Conservation (phyloP, 805 yeast genomes). For the Spathaspora sp. region DNA sequence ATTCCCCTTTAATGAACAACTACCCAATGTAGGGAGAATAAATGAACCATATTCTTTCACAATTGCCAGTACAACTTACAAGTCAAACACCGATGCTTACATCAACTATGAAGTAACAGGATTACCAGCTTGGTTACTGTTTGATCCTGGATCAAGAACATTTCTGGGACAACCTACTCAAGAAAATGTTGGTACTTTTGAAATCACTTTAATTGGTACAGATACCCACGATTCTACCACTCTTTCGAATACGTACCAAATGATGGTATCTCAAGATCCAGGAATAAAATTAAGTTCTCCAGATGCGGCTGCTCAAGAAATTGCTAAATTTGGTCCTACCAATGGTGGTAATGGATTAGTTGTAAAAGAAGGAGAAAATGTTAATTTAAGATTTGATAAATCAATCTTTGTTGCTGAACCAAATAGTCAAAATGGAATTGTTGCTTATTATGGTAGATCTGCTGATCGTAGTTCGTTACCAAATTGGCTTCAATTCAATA, state of each 20-base stretch:
- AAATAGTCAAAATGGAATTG: slow-evolving; percentile 45
- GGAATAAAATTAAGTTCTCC: slow-evolving; percentile 48
- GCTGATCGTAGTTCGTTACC: slow-evolving; percentile 84
- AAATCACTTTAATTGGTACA: slow-evolving; percentile 57
- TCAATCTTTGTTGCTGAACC: slow-evolving; percentile 50
- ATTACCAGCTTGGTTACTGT: slow-evolving; percentile 76
- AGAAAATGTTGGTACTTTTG: slow-evolving; percentile 37
- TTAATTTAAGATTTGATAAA: slow-evolving; percentile 60
- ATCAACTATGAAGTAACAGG: slow-evolving; percentile 54
- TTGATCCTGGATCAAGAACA: slow-evolving; percentile 58
- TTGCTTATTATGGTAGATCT: slow-evolving; percentile 78
- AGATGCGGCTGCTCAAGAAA: slow-evolving; percentile 46
- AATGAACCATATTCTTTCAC: slow-evolving; percentile 60
- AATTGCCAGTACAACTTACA: slow-evolving; percentile 67
- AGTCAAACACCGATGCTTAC: slow-evolving; percentile 31
- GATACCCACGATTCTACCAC: slow-evolving; percentile 51
- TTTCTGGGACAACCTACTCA: slow-evolving; percentile 66
- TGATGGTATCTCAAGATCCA: slow-evolving; percentile 56
- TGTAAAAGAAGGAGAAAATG: slow-evolving; percentile 63
- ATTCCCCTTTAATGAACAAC: slow-evolving; percentile 78
- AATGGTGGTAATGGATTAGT: slow-evolving; percentile 76
- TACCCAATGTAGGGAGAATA: slow-evolving; percentile 83
- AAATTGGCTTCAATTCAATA: slow-evolving; percentile 77
- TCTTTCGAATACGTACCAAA: slow-evolving; percentile 46
- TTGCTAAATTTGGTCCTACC: slow-evolving; percentile 66